Conservation (phyloP, 176 grass and related monocot species). For the Rhipidocladum racemiflorum region DNA sequence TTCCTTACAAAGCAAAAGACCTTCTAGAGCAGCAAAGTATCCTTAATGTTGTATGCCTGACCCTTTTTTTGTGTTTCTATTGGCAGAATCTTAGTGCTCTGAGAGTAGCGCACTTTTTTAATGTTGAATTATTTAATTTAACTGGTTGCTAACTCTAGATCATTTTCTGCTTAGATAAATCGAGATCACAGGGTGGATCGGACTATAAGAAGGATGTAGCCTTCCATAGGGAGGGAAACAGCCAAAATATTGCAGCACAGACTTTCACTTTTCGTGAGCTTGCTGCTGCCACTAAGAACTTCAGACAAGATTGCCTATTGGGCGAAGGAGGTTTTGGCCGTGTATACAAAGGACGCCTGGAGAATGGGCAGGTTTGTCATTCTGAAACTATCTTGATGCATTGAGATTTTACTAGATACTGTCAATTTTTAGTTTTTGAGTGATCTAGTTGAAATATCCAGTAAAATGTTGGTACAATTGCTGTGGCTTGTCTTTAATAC, state of each 20-base stretch:
- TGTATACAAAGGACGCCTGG: conserved; percentile 76
- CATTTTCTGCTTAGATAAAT: conserved; percentile 55
- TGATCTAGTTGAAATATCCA: background rate
- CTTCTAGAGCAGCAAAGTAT: background rate
- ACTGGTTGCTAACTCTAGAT: conserved; percentile 5
- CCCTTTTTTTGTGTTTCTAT: conserved; percentile 1
- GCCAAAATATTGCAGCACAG: conserved; percentile 78
- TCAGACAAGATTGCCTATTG: conserved; percentile 69
- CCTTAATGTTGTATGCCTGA: background rate
- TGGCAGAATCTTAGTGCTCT: background rate
- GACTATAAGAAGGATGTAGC: conserved; percentile 61
- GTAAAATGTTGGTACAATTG: conserved; percentile 25
- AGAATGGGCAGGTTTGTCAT: conserved; percentile 69
- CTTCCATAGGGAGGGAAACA: conserved; percentile 65
- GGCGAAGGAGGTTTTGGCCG: conserved; percentile 80
- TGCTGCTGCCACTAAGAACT: conserved; percentile 81
- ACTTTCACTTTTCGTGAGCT: conserved; percentile 92
- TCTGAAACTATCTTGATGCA: background rate
- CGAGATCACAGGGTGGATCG: conserved; percentile 37
- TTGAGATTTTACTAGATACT: conserved; percentile 7
- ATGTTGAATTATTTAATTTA: background rate
- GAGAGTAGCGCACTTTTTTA: background rate
- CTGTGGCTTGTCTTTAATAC: background rate
- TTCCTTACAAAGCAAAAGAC: background rate
- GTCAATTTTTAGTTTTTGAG: background rate